Base-by-base conservation (phyloP, 2,329 filamentous ascomycete species). In the Phymatotrichopsis omnivora region DNA sequence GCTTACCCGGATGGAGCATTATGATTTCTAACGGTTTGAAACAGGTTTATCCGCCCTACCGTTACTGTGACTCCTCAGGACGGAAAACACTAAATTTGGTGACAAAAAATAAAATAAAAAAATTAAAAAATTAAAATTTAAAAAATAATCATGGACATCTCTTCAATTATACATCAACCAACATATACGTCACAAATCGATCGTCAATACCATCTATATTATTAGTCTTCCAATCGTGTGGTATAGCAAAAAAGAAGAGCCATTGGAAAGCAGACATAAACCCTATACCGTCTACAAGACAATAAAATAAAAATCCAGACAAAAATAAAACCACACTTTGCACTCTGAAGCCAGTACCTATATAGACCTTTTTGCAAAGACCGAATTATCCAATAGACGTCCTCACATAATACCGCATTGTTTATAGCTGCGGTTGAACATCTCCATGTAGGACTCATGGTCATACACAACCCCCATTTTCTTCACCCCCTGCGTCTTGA, bases 41-140 rank as follows among this genome's bases (percentile, higher is more conserved):
- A n/a, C n/a, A 86, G 83, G 65, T 89, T 84, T 61, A 78, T 93
- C 60, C 75, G 83, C 62, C 85, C 85, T 55, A 89, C 83, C 17
- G 87, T 78, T 64, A 78, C 79, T 35, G 74, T 81, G 50, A 78
- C 80, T 40, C 85, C 85, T n/a, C 64, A 68, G 57, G 67, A 25
- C 32, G 31, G 27, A 17, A 14, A 7, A 29, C 16, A 23, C 45
- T 44, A 45, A 16, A 31, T 11, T 12, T 22, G 20, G 12, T 7
- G 14, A 3, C 14, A 25, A 35, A 22, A 43, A 36, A 8, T 14
- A 7, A 12, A 37, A 34, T 20, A n/a, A 14, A 36, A 32, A 43
- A 47, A 19, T 7, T 6, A 29, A 35, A 28, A 34, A 19, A 22
- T 11, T 22, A 35, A n/a, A 14, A 11, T 7, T 7, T 7, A 8